Evolutionary conservation across 768 basidiomycete genomes (phyloP).

Genomic region (Psilocybe cubensis): DNA sequence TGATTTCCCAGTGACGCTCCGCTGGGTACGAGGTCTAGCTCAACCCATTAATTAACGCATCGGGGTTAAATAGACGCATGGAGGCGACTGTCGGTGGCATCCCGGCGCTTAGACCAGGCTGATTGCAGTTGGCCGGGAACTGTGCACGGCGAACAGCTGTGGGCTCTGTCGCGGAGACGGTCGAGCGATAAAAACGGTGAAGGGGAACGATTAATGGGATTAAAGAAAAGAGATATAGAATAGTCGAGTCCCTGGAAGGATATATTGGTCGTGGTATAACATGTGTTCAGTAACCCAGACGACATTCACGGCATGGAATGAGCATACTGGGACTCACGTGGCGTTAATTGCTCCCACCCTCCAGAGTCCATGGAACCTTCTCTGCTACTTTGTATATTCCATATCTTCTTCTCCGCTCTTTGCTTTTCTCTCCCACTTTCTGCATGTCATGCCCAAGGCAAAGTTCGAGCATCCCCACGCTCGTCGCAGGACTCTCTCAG

Average conservation of each 20-base stretch:
- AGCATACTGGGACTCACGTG: conserved; percentile 25
- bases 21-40: neutral
- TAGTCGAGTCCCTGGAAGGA: neutral
- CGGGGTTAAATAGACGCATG: neutral
- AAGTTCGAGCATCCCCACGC: conserved; percentile 32
- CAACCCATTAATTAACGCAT: too few relatives aligned
- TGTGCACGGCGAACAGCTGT: neutral
- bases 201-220: neutral
- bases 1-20: neutral
- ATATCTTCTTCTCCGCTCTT: conserved; percentile 15
- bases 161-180: too few relatives aligned
- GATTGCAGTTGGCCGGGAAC: neutral
- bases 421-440: conserved; percentile 24
- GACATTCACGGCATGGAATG: conserved; percentile 5
- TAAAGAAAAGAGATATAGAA: neutral
- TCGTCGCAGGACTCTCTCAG: conserved; percentile 53
- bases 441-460: conserved; percentile 42
- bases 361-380: conserved; percentile 25
- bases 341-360: conserved; percentile 17
- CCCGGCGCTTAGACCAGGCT: too few relatives aligned
- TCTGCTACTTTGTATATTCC: conserved; percentile 21
- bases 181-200: neutral
- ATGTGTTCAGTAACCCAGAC: conserved; percentile 16
- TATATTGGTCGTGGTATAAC: conserved; percentile 1
- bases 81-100: neutral